These are phyloP conservation scores for Orbilia quercus DNA, from an alignment of 2,329 filamentous ascomycete genomes.

Conservation along the genomic window DNA sequence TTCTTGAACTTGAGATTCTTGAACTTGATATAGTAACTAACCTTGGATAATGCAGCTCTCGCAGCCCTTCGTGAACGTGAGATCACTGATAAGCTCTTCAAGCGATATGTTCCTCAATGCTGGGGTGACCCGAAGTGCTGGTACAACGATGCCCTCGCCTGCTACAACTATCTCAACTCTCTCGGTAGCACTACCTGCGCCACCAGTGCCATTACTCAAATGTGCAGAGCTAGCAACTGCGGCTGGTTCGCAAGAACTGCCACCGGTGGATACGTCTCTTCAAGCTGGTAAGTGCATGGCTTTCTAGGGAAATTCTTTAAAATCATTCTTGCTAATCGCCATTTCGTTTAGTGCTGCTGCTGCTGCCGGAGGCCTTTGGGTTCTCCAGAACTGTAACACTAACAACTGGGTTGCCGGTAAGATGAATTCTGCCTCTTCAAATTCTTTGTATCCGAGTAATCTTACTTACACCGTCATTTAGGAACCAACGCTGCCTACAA, in stretches of 20 bases:
- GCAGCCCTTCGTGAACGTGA: conserved; percentile 11
- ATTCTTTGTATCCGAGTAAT: background rate
- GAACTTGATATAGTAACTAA: background rate
- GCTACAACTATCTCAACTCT: conserved; percentile 26
- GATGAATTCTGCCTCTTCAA: background rate
- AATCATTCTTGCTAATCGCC: background rate
- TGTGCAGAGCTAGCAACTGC: conserved; percentile 10
- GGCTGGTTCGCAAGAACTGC: conserved; percentile 14
- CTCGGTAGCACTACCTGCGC: conserved; percentile 20
- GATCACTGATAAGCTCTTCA: background rate
- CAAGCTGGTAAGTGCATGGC: conserved; percentile 14
- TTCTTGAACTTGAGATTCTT: too few relatives aligned
- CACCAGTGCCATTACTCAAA: background rate
- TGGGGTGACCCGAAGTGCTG: conserved; percentile 39
- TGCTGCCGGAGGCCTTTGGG: conserved; percentile 31
- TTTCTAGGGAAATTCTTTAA: background rate
- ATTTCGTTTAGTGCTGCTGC: conserved; percentile 4
- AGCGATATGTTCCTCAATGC: conserved; percentile 24
- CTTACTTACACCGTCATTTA: background rate
- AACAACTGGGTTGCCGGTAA: conserved; percentile 14
- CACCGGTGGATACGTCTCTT: conserved; percentile 5
- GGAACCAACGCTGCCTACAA: conserved; percentile 26
- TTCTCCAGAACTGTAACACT: conserved; percentile 27
- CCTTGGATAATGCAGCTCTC: background rate
- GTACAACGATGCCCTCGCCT: conserved; percentile 13